Evolutionary conservation across 208 protist genomes (phyloP).

Genomic region (Wallacemonas rigidus): DNA sequence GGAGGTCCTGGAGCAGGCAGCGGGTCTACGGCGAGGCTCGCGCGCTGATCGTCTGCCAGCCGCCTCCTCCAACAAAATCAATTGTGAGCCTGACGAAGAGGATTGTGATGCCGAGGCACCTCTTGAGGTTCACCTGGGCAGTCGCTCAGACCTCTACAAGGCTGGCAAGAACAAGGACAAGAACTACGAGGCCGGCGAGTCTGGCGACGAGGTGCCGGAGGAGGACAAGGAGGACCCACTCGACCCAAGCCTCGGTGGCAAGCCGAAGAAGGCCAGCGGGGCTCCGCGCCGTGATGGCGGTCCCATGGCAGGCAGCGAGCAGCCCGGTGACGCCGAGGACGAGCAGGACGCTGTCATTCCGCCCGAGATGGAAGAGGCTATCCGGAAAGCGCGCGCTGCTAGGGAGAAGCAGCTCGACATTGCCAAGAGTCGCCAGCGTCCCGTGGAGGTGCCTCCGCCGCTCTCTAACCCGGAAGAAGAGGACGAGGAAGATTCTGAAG

Average conservation of each 20-base stretch:
- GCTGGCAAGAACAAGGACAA: slow-evolving; percentile 11
- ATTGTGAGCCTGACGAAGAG: neutral
- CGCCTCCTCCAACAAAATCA: neutral
- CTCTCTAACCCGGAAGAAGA: neutral
- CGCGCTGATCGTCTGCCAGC: slow-evolving; percentile 30
- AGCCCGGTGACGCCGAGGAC: slow-evolving; percentile 8
- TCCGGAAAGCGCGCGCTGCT: neutral
- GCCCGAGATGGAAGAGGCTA: slow-evolving; percentile 7
- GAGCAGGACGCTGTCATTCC: slow-evolving; percentile 12
- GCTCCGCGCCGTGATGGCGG: slow-evolving; percentile 8
- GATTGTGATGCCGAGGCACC: slow-evolving; percentile 17
- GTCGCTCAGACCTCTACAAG: slow-evolving; percentile 17
- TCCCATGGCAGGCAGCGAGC: slow-evolving; percentile 6
- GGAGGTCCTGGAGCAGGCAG: neutral
- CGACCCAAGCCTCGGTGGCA: neutral
- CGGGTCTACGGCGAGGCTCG: slow-evolving; percentile 3
- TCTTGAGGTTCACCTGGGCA: slow-evolving; percentile 6
- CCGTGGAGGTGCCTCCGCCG: neutral
- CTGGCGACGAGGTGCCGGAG: slow-evolving; percentile 9
- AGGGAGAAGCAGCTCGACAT: slow-evolving; percentile 8
- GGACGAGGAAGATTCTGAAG: slow-evolving; percentile 17
- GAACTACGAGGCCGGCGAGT: slow-evolving; percentile 15
- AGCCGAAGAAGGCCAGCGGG: neutral
- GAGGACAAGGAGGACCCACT: slow-evolving; percentile 13
- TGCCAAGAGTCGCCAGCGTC: neutral